Evolutionary conservation across 805 yeast genomes (phyloP).

Genomic region (Hanseniaspora guilliermondii): DNA sequence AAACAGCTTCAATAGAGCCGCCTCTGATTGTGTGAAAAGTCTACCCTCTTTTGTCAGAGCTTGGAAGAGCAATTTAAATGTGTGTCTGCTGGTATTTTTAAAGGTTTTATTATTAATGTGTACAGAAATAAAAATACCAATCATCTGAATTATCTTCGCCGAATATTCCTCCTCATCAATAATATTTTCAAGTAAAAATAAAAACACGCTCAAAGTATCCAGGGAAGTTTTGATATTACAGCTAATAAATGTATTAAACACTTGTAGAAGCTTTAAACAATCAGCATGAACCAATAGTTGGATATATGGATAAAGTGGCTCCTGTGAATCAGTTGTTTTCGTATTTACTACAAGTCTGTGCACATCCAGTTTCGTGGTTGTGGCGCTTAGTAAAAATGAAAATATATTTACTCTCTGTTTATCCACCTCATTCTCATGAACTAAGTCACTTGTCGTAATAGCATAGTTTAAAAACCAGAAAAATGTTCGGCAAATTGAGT

Average conservation of each 20-base stretch:
- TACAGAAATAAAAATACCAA: constrained; percentile 17
- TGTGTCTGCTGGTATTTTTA: constrained; percentile 33
- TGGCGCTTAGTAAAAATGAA: constrained; percentile 47
- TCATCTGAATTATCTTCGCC: constrained; percentile 2
- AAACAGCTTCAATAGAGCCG: constrained; percentile 61
- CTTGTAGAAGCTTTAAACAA: constrained; percentile 47
- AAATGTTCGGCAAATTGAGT: constrained; percentile 26
- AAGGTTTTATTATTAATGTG: constrained; percentile 26
- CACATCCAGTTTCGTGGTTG: constrained; percentile 27
- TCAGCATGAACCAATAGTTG: constrained; percentile 41
- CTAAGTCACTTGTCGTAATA: constrained; percentile 58
- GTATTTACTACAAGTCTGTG: constrained; percentile 28
- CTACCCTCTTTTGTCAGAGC: constrained; percentile 23
- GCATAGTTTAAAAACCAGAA: constrained; percentile 52
- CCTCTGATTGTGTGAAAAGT: constrained; percentile 49
- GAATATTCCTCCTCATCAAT: constrained; percentile 12
- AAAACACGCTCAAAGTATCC: constrained; percentile 39
- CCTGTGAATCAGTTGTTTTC: constrained; percentile 24
- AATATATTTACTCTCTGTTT: constrained; percentile 29
- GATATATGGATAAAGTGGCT: constrained; percentile 62
- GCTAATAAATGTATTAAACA: constrained; percentile 74
- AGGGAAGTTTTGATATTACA: constrained; percentile 39
- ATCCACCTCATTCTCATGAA: constrained; percentile 51
- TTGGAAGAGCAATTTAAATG: constrained; percentile 36
- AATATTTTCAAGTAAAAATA: constrained; percentile 19